Percentiles rank a stretch among this genome's conserved stretches.
Evolutionary conservation across 805 yeast species (phyloP).

Genomic region (Wickerhamiella nectarea): DNA sequence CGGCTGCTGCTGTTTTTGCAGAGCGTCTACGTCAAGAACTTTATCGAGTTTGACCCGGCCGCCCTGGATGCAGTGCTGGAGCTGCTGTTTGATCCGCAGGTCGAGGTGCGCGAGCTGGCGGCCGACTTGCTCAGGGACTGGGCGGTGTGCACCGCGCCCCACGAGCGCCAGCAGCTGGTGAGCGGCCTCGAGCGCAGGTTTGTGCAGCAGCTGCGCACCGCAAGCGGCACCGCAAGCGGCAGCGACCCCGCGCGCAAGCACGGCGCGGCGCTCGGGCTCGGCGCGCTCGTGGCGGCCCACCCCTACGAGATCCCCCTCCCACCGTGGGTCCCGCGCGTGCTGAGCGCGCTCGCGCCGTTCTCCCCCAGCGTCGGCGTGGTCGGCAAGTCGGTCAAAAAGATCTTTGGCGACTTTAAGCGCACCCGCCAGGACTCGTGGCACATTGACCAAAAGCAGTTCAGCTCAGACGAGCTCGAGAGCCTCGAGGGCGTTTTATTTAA

Average conservation of each 20-base stretch:
- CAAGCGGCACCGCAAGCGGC: no score
- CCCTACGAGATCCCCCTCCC: conserved; percentile 91
- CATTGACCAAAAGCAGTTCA: conserved; percentile 62
- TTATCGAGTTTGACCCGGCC: conserved; percentile 36
- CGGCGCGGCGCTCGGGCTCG: conserved; percentile 78
- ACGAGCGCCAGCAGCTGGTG: conserved; percentile 31
- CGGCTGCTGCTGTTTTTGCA: conserved; percentile 59
- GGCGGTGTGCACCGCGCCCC: conserved; percentile 45
- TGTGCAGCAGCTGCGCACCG: conserved; percentile 22
- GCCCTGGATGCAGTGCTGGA: conserved; percentile 40
- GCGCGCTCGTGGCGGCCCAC: conserved; percentile 78
- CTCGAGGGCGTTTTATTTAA: conserved; percentile 89
- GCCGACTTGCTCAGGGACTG: conserved; percentile 67
- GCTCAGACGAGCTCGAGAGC: conserved; percentile 69
- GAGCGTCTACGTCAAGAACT: conserved; percentile 54
- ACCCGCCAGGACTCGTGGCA: conserved; percentile 95
- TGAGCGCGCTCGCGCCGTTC: conserved; percentile 55
- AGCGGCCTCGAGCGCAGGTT: conserved; percentile 33
- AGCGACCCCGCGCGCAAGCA: conserved; percentile 39
- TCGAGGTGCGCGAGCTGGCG: conserved; percentile 64
- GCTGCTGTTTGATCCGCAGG: conserved; percentile 45
- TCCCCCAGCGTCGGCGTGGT: conserved; percentile 63
- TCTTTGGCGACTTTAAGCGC: conserved; percentile 73
- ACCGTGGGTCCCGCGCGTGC: conserved; percentile 64
- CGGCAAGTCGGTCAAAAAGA: conserved; percentile 72